Evolutionary conservation across 23 red algal species (phyloP).

Genomic region (Gracilaria gracilis): DNA sequence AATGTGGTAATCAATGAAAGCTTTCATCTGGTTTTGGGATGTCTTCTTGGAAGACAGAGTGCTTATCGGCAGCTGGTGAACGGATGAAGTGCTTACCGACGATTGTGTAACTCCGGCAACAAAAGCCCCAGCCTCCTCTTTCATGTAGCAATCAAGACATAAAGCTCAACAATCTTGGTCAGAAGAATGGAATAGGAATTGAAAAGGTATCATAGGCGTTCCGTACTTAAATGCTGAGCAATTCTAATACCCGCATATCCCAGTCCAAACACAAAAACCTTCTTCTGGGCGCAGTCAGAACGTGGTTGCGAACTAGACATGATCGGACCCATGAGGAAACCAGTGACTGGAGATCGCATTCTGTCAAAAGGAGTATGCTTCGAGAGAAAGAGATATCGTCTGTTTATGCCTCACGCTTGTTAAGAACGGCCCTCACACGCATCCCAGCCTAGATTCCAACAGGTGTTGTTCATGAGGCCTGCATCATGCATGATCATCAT

Average conservation of each 20-base stretch:
- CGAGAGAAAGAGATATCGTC: no score
- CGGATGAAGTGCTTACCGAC: background rate
- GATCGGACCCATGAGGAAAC: no score
- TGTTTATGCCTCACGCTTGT: no score
- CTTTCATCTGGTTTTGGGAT: background rate
- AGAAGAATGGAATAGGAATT: background rate
- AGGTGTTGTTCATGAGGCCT: no score
- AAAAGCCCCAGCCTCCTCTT: background rate
- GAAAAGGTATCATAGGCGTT: background rate
- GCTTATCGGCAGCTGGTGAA: background rate
- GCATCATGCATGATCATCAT: no score
- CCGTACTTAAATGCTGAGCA: slow-evolving; percentile 7
- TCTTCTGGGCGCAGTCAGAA: background rate
- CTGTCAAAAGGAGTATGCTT: no score
- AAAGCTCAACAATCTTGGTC: background rate
- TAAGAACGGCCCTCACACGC: no score
- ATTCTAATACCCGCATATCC: slow-evolving; percentile 2
- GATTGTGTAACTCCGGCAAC: background rate
- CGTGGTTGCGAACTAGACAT: no score
- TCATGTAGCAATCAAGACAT: no score
- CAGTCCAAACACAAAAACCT: slow-evolving; percentile 17
- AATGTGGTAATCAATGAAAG: background rate
- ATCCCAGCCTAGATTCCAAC: no score
- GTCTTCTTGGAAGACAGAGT: background rate
- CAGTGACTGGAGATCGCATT: no score